A percentile compares a stretch with the other conserved stretches of the same genome.
Conservation (phyloP, 202 grass and related monocot genomes). For the Schoenoplectus triqueter region DNA sequence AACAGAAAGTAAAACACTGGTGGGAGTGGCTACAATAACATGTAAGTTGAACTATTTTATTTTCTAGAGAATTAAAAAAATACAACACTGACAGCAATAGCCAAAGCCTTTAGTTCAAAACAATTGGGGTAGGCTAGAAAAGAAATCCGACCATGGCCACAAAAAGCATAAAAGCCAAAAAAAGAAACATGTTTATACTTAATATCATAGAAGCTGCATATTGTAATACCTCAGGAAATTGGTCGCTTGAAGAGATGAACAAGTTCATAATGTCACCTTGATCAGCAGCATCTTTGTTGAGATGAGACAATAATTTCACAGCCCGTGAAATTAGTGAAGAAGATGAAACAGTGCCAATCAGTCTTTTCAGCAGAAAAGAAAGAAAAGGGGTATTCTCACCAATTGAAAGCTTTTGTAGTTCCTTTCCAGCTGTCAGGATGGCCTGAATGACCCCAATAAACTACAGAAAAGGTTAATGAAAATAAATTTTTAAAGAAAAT, state of each 20-base stretch:
- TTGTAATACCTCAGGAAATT: slow-evolving; percentile 78
- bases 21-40: background rate
- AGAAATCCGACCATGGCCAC: too few species aligned
- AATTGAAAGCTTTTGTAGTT: slow-evolving; percentile 67
- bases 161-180: background rate
- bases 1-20: background rate
- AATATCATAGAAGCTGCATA: slow-evolving; percentile 4
- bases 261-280: slow-evolving; percentile 80
- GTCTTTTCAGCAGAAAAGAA: slow-evolving; percentile 78
- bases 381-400: slow-evolving; percentile 47
- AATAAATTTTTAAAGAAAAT: background rate
- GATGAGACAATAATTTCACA: slow-evolving; percentile 73
- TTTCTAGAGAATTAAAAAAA: background rate
- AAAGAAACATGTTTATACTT: slow-evolving; percentile 3
- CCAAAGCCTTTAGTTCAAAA: too few species aligned
- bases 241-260: slow-evolving; percentile 69
- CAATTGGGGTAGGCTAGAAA: too few species aligned
- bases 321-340: slow-evolving; percentile 56
- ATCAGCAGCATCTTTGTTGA: slow-evolving; percentile 84
- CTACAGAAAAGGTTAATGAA: slow-evolving; percentile 44
- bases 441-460: slow-evolving; percentile 82
- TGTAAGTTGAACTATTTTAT: slow-evolving; percentile 3
- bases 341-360: slow-evolving; percentile 77
- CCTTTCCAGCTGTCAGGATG: slow-evolving; percentile 74
- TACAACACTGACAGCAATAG: background rate